Evolutionary conservation across 2,329 filamentous ascomycete species (phyloP), one percentile per base, ranked within the genome.

Genomic region (Bipolaris cookei): DNA sequence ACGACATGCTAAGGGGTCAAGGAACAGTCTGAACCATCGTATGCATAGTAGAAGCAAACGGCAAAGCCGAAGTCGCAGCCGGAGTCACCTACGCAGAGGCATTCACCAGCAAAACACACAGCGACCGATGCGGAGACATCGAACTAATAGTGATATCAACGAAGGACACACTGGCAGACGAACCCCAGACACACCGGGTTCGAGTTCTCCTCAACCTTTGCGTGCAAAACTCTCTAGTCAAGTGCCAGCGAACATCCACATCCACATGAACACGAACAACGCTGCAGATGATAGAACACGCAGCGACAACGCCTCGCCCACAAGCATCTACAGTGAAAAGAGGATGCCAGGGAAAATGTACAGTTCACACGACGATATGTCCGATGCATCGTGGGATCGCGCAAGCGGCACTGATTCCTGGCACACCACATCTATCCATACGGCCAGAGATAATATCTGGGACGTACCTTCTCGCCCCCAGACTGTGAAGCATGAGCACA

Each of bases 401-500:
- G 63, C 61, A 52, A 72, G 69, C 37, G 67, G 66, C 21, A 69
- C 65, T 1, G 60, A 57, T 7, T 69, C 65, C 8, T 61, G 60
- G 37, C 57, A 62, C 14, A 55, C 56, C 28, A 62, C 64, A 3
- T 72, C 69, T 5, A 44, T 54, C 7, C 63, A 65, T 30, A 66
- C 63, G 38, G 58, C 62, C 25, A 63, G 65, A 10, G 65, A 69
- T 39, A 59, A 60, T 28, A 54, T 70, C 45, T 70, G 69, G 51
- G 64, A 63, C 3, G 42, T 42, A 10, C 61, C 63, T 28, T 23
- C 61, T 6, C 56, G 56, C 18, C n/a, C 42, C 30, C 44, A 58
- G 13, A 34, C 59, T 1, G 5, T 25, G 18, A 43, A 53, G 8
- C 59, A 39, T 21, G 41, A 42, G 23, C n/a, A 25, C 6, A 49